phyloP scores from a whole-genome alignment of 176 grass and related monocot genomes.

The Carex littledalei region DNA sequence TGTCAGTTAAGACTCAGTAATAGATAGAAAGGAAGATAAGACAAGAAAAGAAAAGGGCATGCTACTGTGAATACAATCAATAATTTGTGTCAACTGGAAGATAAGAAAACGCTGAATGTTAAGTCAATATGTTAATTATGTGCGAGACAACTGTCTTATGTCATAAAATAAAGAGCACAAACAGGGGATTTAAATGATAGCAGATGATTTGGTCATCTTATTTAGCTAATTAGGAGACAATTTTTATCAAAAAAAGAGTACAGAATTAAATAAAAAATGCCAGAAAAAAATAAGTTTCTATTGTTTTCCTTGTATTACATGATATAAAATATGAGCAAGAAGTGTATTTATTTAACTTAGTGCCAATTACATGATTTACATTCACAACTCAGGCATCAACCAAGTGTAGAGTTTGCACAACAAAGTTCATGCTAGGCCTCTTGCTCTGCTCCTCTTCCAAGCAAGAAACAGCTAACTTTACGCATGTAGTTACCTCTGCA shows the following conservation, averaged over 20 bases:
- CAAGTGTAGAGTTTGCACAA: slow-evolving; percentile 11
- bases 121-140: neutral
- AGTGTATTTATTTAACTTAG: neutral
- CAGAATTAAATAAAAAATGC: neutral
- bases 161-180: neutral
- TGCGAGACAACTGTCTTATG: neutral
- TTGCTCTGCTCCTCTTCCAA: slow-evolving; percentile 28
- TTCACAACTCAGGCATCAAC: neutral
- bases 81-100: neutral
- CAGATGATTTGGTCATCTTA: neutral
- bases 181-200: neutral
- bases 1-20: no score
- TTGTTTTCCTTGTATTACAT: neutral
- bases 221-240: neutral
- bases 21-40: no score
- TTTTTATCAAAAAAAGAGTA: neutral
- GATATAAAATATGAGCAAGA: neutral
- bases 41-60: no score
- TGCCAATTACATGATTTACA: neutral
- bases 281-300: neutral
- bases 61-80: no score
- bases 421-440: slow-evolving; percentile 27
- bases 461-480: slow-evolving; percentile 29
- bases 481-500: neutral
- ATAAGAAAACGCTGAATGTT: neutral